These are phyloP conservation scores for Huntiella abstrusa DNA, from an alignment of 2,329 filamentous ascomycete species.

Conservation along the genomic window DNA sequence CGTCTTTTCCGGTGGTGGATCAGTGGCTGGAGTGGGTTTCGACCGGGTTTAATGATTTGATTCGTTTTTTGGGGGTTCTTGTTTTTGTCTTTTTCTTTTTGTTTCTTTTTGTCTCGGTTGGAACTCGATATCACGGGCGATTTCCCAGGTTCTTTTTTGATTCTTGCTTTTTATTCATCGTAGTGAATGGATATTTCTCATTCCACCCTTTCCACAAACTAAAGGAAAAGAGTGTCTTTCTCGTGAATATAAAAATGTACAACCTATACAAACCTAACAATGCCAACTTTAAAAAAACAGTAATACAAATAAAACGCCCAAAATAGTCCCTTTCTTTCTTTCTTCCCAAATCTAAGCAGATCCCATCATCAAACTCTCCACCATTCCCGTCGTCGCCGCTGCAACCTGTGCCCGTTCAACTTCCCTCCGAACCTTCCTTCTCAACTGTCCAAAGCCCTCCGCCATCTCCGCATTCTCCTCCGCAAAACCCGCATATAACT, in stretches of 20 bases:
- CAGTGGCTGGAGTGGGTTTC: neutral
- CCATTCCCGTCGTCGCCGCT: slow-evolving; percentile 67
- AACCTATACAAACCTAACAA: neutral
- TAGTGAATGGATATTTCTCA: neutral
- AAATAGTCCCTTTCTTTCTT: neutral
- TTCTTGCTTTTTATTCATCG: neutral
- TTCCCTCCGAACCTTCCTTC: slow-evolving; percentile 52
- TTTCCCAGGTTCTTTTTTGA: neutral
- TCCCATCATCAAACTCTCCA: slow-evolving; percentile 47
- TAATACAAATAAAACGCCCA: neutral
- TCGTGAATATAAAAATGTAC: neutral
- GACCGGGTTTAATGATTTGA: neutral
- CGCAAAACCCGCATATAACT: slow-evolving; percentile 70
- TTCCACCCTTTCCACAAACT: neutral
- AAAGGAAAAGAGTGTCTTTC: neutral
- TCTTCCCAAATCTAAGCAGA: neutral
- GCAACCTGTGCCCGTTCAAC: slow-evolving; percentile 73
- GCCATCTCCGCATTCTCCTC: slow-evolving; percentile 57
- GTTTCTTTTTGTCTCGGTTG: neutral
- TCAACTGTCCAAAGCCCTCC: slow-evolving; percentile 47
- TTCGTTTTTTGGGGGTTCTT: too few species aligned
- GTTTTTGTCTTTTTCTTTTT: too few species aligned
- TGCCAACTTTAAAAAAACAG: neutral
- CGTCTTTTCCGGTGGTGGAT: too few species aligned
- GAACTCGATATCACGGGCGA: neutral